Conservation (phyloP, 331 rosid species). For the Acacia pycnantha region DNA sequence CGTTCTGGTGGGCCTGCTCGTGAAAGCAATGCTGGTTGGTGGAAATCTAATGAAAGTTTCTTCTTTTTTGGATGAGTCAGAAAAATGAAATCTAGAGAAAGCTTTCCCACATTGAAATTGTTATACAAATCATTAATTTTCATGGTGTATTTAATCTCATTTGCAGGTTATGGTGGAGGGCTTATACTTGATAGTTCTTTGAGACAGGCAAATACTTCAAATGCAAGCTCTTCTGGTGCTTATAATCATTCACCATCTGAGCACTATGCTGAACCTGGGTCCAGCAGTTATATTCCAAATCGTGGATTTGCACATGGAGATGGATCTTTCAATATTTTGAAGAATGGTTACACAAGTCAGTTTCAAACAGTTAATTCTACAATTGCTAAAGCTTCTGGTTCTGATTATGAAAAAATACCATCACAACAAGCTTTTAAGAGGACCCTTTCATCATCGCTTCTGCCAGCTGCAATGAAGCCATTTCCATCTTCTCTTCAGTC, state of each 20-base stretch:
- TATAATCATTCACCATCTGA: slow-evolving; percentile 37
- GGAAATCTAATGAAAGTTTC: slow-evolving; percentile 4
- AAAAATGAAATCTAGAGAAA: not conserved
- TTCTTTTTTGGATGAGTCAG: not conserved
- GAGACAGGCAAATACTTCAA: slow-evolving; percentile 47
- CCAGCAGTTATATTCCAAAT: slow-evolving; percentile 45
- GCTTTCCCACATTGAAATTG: slow-evolving; percentile 1
- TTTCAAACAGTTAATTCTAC: slow-evolving; percentile 43
- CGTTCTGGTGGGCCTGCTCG: slow-evolving; percentile 58
- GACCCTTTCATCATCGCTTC: slow-evolving; percentile 46
- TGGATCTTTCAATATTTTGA: slow-evolving; percentile 31
- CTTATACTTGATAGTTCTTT: slow-evolving; percentile 38
- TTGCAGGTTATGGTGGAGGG: slow-evolving; percentile 61
- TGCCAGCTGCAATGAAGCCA: slow-evolving; percentile 35
- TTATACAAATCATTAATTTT: slow-evolving; percentile 1
- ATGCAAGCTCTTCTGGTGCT: slow-evolving; percentile 37
- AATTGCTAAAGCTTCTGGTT: slow-evolving; percentile 42
- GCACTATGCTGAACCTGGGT: slow-evolving; percentile 31
- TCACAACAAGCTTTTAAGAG: slow-evolving; percentile 70
- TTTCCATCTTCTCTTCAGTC: slow-evolving; percentile 47
- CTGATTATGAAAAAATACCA: slow-evolving; percentile 60
- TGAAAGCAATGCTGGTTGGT: slow-evolving; percentile 50
- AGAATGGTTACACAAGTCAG: slow-evolving; percentile 51
- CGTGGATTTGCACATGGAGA: slow-evolving; percentile 30
- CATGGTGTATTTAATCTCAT: slow-evolving; percentile 15